Evolutionary conservation across 2,329 filamentous ascomycete species (phyloP).

Genomic region (Xylariaceae sp.): DNA sequence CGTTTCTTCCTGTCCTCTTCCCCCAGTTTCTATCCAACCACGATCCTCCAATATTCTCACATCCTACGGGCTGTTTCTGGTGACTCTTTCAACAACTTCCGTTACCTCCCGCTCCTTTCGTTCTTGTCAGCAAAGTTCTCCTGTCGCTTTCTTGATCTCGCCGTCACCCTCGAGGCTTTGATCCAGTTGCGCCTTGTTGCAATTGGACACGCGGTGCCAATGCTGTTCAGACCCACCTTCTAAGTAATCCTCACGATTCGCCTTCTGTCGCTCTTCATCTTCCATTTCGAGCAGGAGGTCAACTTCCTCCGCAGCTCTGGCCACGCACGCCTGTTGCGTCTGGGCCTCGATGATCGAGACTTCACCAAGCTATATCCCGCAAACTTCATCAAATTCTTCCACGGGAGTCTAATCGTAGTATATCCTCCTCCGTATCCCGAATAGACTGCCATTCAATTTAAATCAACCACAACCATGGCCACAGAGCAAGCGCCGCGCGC

Average conservation of each 20-base stretch:
- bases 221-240: slow-evolving; percentile 18
- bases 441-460: too few relatives aligned
- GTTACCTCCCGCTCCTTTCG: not conserved
- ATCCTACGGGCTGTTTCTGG: not conserved
- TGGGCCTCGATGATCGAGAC: not conserved
- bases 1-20: not conserved
- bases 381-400: too few relatives aligned
- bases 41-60: not conserved
- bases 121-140: not conserved
- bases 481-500: slow-evolving; percentile 31
- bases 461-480: slow-evolving; percentile 25
- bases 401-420: too few relatives aligned
- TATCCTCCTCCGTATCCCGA: too few relatives aligned
- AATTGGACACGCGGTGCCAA: slow-evolving; percentile 21
- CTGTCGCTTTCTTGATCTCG: slow-evolving; percentile 2
- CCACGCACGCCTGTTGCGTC: not conserved
- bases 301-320: not conserved
- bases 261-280: slow-evolving; percentile 4
- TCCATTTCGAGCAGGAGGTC: slow-evolving; percentile 4
- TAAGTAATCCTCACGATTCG: slow-evolving; percentile 12
- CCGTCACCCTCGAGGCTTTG: slow-evolving; percentile 8
- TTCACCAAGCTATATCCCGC: not conserved
- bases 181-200: slow-evolving; percentile 23
- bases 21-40: not conserved
- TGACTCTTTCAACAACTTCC: too few relatives aligned